These are phyloP conservation scores for Biancaea sappan DNA, from an alignment of 306 rosid genomes.

Conservation along the genomic window DNA sequence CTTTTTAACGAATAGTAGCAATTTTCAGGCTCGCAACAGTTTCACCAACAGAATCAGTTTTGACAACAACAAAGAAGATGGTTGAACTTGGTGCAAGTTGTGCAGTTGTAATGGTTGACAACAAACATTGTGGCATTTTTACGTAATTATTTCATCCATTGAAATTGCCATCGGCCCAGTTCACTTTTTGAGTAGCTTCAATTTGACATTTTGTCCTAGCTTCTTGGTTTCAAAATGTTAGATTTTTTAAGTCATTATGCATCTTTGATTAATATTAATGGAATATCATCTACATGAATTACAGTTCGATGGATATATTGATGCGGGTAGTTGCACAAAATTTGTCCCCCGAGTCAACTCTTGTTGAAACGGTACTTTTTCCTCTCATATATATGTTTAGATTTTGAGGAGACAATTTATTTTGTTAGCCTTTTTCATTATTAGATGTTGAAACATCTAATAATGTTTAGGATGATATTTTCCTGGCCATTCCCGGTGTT, in stretches of 20 bases:
- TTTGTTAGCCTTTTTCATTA: neutral
- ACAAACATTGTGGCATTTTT: conserved; percentile 84
- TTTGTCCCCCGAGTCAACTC: conserved; percentile 75
- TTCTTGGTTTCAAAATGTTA: conserved; percentile 2
- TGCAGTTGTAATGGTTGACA: conserved; percentile 75
- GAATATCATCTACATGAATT: conserved; percentile 23
- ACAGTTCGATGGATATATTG: conserved; percentile 92
- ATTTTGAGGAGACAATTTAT: neutral
- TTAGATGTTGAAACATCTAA: conserved; percentile 15
- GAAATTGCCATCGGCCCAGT: neutral
- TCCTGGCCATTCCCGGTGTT: conserved; percentile 1
- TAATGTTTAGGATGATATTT: neutral
- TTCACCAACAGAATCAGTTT: conserved; percentile 73
- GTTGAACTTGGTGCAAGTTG: conserved; percentile 66
- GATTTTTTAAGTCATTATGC: neutral
- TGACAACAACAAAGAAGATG: conserved; percentile 78
- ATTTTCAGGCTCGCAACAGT: conserved; percentile 76
- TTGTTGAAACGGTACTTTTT: conserved; percentile 75
- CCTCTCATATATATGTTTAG: neutral
- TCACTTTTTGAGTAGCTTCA: neutral
- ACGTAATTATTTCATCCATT: conserved; percentile 62
- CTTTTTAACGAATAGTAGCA: conserved; percentile 28
- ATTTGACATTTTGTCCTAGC: neutral
- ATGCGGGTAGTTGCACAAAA: conserved; percentile 88
- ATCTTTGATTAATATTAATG: conserved; percentile 15